phyloP scores from a whole-genome alignment of 2,329 filamentous ascomycete species.

The Sphaerulina populicola region DNA sequence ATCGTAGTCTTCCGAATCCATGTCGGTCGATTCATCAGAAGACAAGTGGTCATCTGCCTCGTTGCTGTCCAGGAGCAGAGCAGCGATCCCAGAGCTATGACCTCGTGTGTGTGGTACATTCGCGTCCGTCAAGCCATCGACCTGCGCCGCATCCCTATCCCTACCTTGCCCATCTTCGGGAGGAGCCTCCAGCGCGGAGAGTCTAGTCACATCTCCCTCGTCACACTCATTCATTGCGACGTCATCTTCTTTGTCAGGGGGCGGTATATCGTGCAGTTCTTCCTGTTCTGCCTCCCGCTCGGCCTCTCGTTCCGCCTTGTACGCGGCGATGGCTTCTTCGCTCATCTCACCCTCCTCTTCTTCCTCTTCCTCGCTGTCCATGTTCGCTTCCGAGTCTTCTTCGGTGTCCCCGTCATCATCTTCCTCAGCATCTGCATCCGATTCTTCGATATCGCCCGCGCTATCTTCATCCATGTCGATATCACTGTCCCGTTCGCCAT shows the following conservation, averaged over 20 bases:
- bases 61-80: slow-evolving; percentile 30
- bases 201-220: slow-evolving; percentile 3
- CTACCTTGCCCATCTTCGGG: background rate
- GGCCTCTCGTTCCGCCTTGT: slow-evolving; percentile 25
- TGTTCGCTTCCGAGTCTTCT: slow-evolving; percentile 27
- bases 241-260: slow-evolving; percentile 26
- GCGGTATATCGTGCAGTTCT: slow-evolving; percentile 23
- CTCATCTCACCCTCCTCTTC: slow-evolving; percentile 48
- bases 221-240: slow-evolving; percentile 26
- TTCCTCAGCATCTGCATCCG: slow-evolving; percentile 29
- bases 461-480: slow-evolving; percentile 26
- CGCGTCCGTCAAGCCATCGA: background rate
- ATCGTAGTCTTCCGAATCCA: slow-evolving; percentile 31
- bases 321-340: slow-evolving; percentile 38
- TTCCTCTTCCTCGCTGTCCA: slow-evolving; percentile 30
- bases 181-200: too few relatives aligned
- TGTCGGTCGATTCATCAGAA: slow-evolving; percentile 34
- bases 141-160: background rate
- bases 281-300: slow-evolving; percentile 22
- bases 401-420: slow-evolving; percentile 19
- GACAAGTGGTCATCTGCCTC: slow-evolving; percentile 34
- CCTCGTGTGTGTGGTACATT: background rate
- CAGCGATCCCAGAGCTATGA: background rate
- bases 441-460: slow-evolving; percentile 23
- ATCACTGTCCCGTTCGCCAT: slow-evolving; percentile 19